Evolutionary conservation across 2,329 filamentous ascomycete genomes (phyloP), one percentile per base, ranked within the genome.

Genomic region (Sclerotinia glacialis): DNA sequence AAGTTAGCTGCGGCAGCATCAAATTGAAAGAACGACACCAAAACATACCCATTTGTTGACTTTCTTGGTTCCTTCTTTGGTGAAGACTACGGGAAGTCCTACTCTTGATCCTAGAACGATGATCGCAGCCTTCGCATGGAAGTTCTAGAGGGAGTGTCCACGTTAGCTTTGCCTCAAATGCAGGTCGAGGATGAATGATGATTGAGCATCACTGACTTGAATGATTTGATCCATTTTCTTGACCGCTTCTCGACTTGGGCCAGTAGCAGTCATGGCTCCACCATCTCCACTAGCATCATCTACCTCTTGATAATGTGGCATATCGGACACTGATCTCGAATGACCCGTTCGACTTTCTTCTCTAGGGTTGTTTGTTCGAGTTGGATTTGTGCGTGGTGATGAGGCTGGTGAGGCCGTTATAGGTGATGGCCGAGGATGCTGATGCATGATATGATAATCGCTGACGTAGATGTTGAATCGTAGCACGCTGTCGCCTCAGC

Each of bases 211-310:
- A 46, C 68, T 69, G 81, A 96, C 93, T 85, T 95, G 92, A 74
- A 97, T 89, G 75, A 98, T 95, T 80, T 97, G 93, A 78, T 96
- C 95, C 72, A 97, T 83, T 81, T 95, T 95, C 79, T 85, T 86
- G 77, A 89, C 80, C 6, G 87, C 86, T 71, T 94, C 91, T 73
- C 83, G 84, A 65, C 84, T 86, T 56, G 86, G 85, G 34, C 82
- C 80, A 34, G 74, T 78, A 53, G 80, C 76, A 54, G 78, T 75
- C 66, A 81, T 78, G 14, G 80, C 82, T 74, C 69, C 72, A 60
- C 71, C 72, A 70, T 75, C 74, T 37, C 80, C 80, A 71, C 82
- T 81, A 60, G 77, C 79, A 58, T 81, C 79, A 67, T 82, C 78
- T 68, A 85, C 81, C 46, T 83, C 81, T 70, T 81, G 74, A 34